phyloP scores from a whole-genome alignment of 2,329 filamentous ascomycete genomes.

The Sphaerulina populicola region DNA sequence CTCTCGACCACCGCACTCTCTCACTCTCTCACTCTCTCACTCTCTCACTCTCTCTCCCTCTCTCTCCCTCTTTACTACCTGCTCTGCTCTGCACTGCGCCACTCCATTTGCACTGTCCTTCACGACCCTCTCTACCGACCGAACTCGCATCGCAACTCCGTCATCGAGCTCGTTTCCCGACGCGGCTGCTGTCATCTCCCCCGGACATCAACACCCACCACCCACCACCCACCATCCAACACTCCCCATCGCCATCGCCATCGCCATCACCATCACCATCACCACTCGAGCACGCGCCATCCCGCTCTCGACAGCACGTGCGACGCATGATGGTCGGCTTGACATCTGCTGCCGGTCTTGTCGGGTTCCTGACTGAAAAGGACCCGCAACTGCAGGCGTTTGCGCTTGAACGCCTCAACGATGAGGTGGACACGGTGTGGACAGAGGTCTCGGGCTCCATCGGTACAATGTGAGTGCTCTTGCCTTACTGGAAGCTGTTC shows the following conservation, averaged over 20 bases:
- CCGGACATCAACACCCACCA: background rate
- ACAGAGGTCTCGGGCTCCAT: constrained; percentile 90
- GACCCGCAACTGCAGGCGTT: constrained; percentile 92
- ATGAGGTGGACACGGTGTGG: constrained; percentile 95
- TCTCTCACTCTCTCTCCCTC: too few relatives aligned
- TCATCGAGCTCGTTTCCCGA: constrained; percentile 1
- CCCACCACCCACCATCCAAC: background rate
- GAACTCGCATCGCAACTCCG: background rate
- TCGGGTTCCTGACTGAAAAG: constrained; percentile 91
- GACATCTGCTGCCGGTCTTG: constrained; percentile 85
- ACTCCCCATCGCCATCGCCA: background rate
- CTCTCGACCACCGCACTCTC: too few relatives aligned
- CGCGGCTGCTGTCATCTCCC: background rate
- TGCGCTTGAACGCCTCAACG: constrained; percentile 87
- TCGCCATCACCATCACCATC: background rate
- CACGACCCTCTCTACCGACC: background rate
- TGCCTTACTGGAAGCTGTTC: background rate
- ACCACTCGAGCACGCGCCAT: background rate
- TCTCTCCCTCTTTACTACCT: too few relatives aligned
- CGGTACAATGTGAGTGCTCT: constrained; percentile 73
- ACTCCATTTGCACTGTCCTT: constrained; percentile 2
- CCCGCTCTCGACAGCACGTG: background rate
- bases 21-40: too few relatives aligned
- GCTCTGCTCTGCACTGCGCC: too few relatives aligned
- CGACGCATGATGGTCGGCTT: constrained; percentile 67